A percentile compares a stretch with the other conserved stretches of the same genome.
Conservation (phyloP, 1,284 basidiomycete genomes). For the Cutaneotrichosporon mucoides region DNA sequence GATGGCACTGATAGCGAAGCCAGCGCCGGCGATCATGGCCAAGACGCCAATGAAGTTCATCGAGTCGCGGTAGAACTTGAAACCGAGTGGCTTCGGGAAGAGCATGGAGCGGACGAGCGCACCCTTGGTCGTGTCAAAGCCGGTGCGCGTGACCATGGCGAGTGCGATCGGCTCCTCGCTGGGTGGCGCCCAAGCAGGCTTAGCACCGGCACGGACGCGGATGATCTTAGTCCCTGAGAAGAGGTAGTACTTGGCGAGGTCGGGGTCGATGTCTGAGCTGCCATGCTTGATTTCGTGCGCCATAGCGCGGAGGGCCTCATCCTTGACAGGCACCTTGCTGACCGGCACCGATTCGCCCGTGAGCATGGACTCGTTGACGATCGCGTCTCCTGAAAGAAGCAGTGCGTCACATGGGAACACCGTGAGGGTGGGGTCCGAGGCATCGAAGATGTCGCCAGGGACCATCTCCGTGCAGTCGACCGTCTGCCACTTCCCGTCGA, state of each 20-base stretch:
- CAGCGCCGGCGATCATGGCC: constrained; percentile 78
- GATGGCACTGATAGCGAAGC: constrained; percentile 81
- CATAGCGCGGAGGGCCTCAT: constrained; percentile 67
- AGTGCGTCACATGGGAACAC: constrained; percentile 80
- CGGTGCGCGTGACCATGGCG: constrained; percentile 86
- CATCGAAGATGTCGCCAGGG: constrained; percentile 88
- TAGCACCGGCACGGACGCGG: constrained; percentile 68
- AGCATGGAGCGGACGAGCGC: constrained; percentile 95
- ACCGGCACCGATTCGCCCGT: constrained; percentile 73
- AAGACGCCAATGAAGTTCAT: constrained; percentile 94
- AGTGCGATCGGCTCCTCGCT: constrained; percentile 64
- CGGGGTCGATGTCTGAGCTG: constrained; percentile 61
- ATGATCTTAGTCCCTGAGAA: constrained; percentile 92
- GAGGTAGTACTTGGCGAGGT: constrained; percentile 79
- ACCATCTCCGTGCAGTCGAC: constrained; percentile 77
- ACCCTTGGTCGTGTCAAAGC: constrained; percentile 97
- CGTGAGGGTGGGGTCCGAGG: constrained; percentile 69
- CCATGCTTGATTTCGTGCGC: constrained; percentile 58
- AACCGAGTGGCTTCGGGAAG: constrained; percentile 96
- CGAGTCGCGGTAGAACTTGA: constrained; percentile 96
- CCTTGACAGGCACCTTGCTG: constrained; percentile 61
- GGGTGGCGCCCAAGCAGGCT: constrained; percentile 50
- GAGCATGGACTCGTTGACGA: constrained; percentile 78
- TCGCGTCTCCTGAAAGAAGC: constrained; percentile 55
- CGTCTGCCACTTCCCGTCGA: constrained; percentile 68